Conservation (phyloP, 768 basidiomycete genomes). For the Suillus plorans region DNA sequence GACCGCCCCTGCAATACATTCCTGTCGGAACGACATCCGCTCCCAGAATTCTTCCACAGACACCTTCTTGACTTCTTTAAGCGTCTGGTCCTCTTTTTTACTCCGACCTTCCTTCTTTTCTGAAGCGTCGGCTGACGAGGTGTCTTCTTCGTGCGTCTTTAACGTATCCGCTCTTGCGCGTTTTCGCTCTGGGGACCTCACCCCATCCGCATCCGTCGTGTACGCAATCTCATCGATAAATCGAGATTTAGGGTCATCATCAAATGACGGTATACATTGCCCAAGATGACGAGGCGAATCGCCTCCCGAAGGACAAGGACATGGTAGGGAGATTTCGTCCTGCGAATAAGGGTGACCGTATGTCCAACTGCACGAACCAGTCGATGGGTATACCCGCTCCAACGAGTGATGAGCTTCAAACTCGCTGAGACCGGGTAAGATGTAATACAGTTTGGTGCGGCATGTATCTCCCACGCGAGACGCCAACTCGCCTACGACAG, state of each 20-base stretch:
- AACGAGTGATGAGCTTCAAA: conserved; percentile 65
- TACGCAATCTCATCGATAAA: conserved; percentile 90
- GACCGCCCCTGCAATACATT: conserved; percentile 86
- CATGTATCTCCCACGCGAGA: conserved; percentile 8
- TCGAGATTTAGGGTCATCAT: conserved; percentile 95
- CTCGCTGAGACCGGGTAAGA: conserved; percentile 70
- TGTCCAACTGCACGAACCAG: conserved; percentile 45
- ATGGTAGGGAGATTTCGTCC: conserved; percentile 39
- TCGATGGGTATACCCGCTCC: conserved; percentile 33
- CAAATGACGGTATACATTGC: conserved; percentile 82
- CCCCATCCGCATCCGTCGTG: conserved; percentile 56
- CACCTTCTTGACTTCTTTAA: conserved; percentile 60
- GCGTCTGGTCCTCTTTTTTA: conserved; percentile 35
- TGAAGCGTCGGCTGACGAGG: conserved; percentile 24
- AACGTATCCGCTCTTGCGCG: conserved; percentile 38
- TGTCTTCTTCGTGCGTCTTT: conserved; percentile 21
- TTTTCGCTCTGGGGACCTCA: conserved; percentile 64
- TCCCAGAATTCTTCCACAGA: conserved; percentile 91
- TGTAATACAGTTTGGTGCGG: conserved; percentile 46
- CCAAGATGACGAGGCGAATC: conserved; percentile 45
- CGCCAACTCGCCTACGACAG: conserved; percentile 46
- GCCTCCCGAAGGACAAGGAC: conserved; percentile 48
- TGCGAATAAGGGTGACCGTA: conserved; percentile 80
- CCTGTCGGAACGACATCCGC: conserved; percentile 93
- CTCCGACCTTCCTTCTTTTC: conserved; percentile 25